Evolutionary conservation across 2,329 filamentous ascomycete genomes (phyloP), one percentile per base, ranked within the genome.

Genomic region (Colletotrichum tropicicola): DNA sequence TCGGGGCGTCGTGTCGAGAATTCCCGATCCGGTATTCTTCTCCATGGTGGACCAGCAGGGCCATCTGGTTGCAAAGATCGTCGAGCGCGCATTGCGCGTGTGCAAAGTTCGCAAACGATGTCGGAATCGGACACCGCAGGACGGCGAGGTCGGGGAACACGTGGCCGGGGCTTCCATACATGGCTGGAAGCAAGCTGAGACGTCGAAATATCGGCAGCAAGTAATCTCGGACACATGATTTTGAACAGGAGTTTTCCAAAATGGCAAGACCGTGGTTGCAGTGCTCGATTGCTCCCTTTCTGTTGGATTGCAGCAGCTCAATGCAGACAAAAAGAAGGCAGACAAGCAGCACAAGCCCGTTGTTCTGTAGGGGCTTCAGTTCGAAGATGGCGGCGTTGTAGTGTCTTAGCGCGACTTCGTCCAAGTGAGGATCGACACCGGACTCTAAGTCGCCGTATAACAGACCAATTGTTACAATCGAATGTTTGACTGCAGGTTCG

Each of bases 391-490:
- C 59, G 5, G 45, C 52, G 32, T 56, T 66, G 17, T 66, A 66
- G 12, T 66, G 57, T 7, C 57, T 76, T n/a, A 65, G 32, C 5
- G 61, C 56, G 19, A 65, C 45, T 3, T 32, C 43, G 35, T 60
- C 58, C 21, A 21, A 6, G 10, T 32, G 48, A 6, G 39, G 35
- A 19, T 30, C 19, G 13, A 12, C 10, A 7, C 52, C 49, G 19
- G 37, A 17, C 3, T 57, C 15, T 7, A 30, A 27, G n/a, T 45
- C 39, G 13, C 54, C 63, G 12, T 27, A 82, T 4, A 68, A 30
- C 1, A 43, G 39, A 4, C 53, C 25, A 19, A 68, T 57, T 6
- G 67, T 55, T 13, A 68, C 27, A 2, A 65, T 53, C 1, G 57
- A 27, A n/a, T 68, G 55, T 3, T 45, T 51, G 5, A 57, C 65